Evolutionary conservation across 192 early-diverging fungal species (phyloP).

Genomic region (Coemansia sp.): DNA sequence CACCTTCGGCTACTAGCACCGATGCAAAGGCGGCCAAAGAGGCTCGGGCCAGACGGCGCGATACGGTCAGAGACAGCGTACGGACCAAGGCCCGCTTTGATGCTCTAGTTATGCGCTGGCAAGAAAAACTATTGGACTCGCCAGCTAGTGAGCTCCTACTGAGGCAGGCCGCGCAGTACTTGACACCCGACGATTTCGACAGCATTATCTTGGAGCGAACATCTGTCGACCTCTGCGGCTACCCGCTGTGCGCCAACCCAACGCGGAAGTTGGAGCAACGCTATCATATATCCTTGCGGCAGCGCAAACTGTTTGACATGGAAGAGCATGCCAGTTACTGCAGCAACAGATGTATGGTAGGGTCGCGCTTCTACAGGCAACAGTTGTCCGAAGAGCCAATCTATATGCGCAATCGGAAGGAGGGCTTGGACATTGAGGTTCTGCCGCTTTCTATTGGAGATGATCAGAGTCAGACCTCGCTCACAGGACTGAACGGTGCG

Average conservation of each 20-base stretch:
- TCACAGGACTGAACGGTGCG: background rate
- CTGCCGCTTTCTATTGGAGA: constrained; percentile 6
- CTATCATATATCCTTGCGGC: constrained; percentile 68
- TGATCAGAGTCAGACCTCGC: background rate
- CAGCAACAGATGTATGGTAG: constrained; percentile 67
- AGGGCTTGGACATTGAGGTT: constrained; percentile 18
- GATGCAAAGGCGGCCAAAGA: constrained; percentile 1
- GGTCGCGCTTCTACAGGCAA: constrained; percentile 64
- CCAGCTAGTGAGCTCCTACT: constrained; percentile 14
- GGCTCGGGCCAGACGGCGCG: constrained; percentile 11
- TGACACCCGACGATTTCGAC: constrained; percentile 66
- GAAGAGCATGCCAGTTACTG: constrained; percentile 69
- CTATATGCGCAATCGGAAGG: constrained; percentile 57
- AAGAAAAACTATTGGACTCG: constrained; percentile 39
- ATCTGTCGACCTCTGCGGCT: constrained; percentile 72
- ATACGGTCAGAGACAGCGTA: constrained; percentile 24
- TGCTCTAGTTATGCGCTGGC: constrained; percentile 34
- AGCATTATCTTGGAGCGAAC: constrained; percentile 75
- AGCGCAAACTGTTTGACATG: constrained; percentile 79
- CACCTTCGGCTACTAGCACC: background rate
- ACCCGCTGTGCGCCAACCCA: constrained; percentile 70
- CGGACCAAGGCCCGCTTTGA: constrained; percentile 34
- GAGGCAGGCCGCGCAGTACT: constrained; percentile 55
- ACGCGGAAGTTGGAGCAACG: constrained; percentile 12
- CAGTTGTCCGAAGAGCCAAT: constrained; percentile 78